phyloP scores from a whole-genome alignment of 2,329 filamentous ascomycete species.

The Pseudocercospora crystallina region DNA sequence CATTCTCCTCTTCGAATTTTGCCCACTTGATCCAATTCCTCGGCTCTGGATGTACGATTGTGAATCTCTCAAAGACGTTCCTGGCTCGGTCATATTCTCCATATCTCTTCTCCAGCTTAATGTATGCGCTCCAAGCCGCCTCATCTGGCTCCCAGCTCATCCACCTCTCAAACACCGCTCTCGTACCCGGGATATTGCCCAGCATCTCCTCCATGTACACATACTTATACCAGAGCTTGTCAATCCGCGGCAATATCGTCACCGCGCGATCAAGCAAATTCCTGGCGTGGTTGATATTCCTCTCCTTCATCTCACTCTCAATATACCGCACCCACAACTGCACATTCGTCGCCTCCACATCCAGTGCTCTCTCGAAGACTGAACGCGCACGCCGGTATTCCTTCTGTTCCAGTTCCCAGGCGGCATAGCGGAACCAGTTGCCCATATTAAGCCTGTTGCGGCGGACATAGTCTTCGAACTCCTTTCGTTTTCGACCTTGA shows the following conservation, averaged over 20 bases:
- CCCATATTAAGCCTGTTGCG: slow-evolving; percentile 94
- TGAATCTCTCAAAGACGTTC: slow-evolving; percentile 86
- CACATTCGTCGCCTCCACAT: slow-evolving; percentile 84
- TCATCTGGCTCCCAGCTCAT: slow-evolving; percentile 98
- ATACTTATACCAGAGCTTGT: slow-evolving; percentile 99
- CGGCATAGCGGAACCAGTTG: slow-evolving; percentile 98
- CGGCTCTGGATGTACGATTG: slow-evolving; percentile 87
- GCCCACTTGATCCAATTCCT: slow-evolving; percentile 99
- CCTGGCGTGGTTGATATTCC: slow-evolving; percentile 94
- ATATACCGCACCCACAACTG: slow-evolving; percentile 90
- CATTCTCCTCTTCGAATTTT: slow-evolving; percentile 92
- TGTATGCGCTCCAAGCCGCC: slow-evolving; percentile 91
- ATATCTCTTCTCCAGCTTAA: slow-evolving; percentile 95
- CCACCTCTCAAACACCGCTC: slow-evolving; percentile 96
- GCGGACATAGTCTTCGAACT: slow-evolving; percentile 96
- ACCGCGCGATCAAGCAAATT: slow-evolving; percentile 95
- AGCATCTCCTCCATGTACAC: slow-evolving; percentile 98
- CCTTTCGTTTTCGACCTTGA: slow-evolving; percentile 91
- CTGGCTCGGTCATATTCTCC: slow-evolving; percentile 88
- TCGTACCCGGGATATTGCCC: slow-evolving; percentile 85
- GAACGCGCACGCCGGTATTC: slow-evolving; percentile 89
- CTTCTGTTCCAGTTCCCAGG: slow-evolving; percentile 97
- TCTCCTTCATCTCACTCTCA: slow-evolving; percentile 91
- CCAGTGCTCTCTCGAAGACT: slow-evolving; percentile 91
- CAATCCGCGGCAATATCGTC: slow-evolving; percentile 81